Evolutionary conservation across 2,329 filamentous ascomycete species (phyloP), one percentile per base, ranked within the genome.

Genomic region (Amphichorda felina): DNA sequence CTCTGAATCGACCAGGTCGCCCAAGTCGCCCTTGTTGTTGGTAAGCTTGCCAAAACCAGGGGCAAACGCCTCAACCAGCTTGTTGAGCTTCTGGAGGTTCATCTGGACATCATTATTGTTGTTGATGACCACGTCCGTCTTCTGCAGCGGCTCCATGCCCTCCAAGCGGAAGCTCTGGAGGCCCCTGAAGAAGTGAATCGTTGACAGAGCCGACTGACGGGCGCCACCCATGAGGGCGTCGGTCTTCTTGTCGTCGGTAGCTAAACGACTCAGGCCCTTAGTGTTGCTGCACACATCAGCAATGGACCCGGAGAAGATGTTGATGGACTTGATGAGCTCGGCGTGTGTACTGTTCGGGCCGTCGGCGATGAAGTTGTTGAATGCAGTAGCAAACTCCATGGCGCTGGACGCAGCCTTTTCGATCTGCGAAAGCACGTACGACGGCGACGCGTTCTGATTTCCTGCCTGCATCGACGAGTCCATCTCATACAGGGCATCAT

Each of bases 301-400:
- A 43, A 95, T 78, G 4, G 91, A 84, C 15, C 88, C 85, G 1
- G 91, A 72, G 58, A 96, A 95, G 35, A 87, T 75, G 50, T 86
- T 91, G 48, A 94, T 83, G 1, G 86, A 85, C 54, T 87, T 87
- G 58, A 96, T 96, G 41, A 98, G 82, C 40, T 94, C 88, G 2
- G 82, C 75, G 50, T 95, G 86, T 8, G 79, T 79, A 53, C 84
- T 86, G 56, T 88, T 94, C 5, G 89, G 88, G 0, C 91, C 91
- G 53, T 98, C 91, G 7, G 89, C 91, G 49, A 98, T 93, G 57
- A 93, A 96, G 60, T 94, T 94, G 66, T 95, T 98, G 70, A 96
- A 98, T 0, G 91, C 81, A 0, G 89, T 96, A 2, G 89, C 91
- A 59, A 98, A 98, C 55, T 98, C 91, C 59, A 93, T 96, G 10